These are phyloP conservation scores for Wickerhamiella vanderwaltii DNA, from an alignment of 805 yeast genomes.

Conservation along the genomic window DNA sequence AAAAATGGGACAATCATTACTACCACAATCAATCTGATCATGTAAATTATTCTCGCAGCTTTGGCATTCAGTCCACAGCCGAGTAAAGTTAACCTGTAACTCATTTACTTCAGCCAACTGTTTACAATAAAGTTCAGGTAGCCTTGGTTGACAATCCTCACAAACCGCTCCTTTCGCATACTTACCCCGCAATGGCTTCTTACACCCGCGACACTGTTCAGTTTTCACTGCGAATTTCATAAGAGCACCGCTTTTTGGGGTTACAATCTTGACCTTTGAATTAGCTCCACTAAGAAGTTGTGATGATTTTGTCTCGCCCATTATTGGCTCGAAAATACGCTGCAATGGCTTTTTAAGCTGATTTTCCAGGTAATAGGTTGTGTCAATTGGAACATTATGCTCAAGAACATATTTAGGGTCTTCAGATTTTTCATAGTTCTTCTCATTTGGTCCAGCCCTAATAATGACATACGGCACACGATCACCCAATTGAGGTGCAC, in stretches of 20 bases:
- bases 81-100: slow-evolving; percentile 68
- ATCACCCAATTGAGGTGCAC: slow-evolving; percentile 94
- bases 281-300: slow-evolving; percentile 73
- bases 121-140: slow-evolving; percentile 70
- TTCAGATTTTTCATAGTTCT: slow-evolving; percentile 90
- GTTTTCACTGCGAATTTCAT: slow-evolving; percentile 87
- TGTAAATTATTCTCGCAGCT: slow-evolving; percentile 93
- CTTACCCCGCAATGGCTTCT: slow-evolving; percentile 50
- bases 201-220: slow-evolving; percentile 80
- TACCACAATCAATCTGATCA: slow-evolving; percentile 89
- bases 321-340: slow-evolving; percentile 88
- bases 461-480: slow-evolving; percentile 95
- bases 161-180: slow-evolving; percentile 65
- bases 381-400: slow-evolving; percentile 84
- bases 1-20: slow-evolving; percentile 93
- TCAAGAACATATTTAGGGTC: slow-evolving; percentile 92
- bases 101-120: slow-evolving; percentile 70
- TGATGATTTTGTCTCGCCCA: slow-evolving; percentile 74
- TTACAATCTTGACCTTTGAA: slow-evolving; percentile 55
- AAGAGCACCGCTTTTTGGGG: slow-evolving; percentile 73
- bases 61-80: slow-evolving; percentile 97
- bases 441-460: slow-evolving; percentile 62
- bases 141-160: slow-evolving; percentile 52
- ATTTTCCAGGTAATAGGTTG: slow-evolving; percentile 84
- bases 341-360: slow-evolving; percentile 85